These are phyloP conservation scores for Dactylellina cionopaga DNA, from an alignment of 2,329 filamentous ascomycete species.

Conservation along the genomic window DNA sequence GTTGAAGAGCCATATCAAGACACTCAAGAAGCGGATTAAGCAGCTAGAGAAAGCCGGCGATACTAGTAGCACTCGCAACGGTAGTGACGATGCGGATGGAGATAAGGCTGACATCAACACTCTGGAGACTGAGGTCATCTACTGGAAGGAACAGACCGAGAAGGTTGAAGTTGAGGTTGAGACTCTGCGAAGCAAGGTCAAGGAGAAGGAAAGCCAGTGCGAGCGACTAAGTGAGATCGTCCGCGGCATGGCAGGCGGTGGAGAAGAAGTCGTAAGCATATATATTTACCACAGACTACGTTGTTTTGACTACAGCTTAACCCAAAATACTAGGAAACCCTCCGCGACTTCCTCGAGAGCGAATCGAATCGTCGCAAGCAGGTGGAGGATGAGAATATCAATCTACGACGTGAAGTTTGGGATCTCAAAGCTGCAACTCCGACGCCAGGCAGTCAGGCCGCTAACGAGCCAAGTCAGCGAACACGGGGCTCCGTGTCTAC, in stretches of 20 bases:
- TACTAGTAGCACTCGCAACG: slow-evolving; percentile 67
- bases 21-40: slow-evolving; percentile 80
- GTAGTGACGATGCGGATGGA: slow-evolving; percentile 69
- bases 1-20: slow-evolving; percentile 88
- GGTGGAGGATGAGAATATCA: slow-evolving; percentile 86
- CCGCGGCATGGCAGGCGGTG: slow-evolving; percentile 64
- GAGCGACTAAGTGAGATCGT: slow-evolving; percentile 57
- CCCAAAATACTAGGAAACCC: slow-evolving; percentile 71
- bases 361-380: slow-evolving; percentile 90
- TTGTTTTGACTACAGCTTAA: slow-evolving; percentile 53
- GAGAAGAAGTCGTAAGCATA: slow-evolving; percentile 60
- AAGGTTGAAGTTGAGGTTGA: slow-evolving; percentile 86
- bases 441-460: background rate
- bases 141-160: slow-evolving; percentile 84
- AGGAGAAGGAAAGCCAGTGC: slow-evolving; percentile 64
- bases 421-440: slow-evolving; percentile 67
- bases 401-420: slow-evolving; percentile 83
- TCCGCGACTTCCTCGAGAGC: slow-evolving; percentile 92
- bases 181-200: slow-evolving; percentile 78
- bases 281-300: background rate
- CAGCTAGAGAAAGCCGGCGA: slow-evolving; percentile 84
- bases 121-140: slow-evolving; percentile 85
- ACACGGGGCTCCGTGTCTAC: slow-evolving; percentile 30
- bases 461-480: slow-evolving; percentile 31
- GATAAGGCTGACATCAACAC: slow-evolving; percentile 63